Evolutionary conservation across 371 early-diverging fungal species (phyloP), one percentile per base, ranked within the genome.

Genomic region (Mucor racemosus): DNA sequence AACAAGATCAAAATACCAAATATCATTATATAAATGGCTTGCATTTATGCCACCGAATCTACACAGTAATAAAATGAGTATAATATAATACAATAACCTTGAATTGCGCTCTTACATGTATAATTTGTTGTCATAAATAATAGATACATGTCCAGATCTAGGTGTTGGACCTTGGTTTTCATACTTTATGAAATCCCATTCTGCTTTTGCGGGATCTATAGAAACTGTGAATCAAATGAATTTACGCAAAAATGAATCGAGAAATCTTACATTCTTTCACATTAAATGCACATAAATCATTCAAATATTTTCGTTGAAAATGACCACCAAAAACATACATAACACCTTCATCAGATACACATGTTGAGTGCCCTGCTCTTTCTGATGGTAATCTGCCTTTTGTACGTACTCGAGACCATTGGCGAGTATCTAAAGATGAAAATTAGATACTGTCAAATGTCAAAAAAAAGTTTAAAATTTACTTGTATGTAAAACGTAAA

Each of bases 1-100:
- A 10, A 58, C 73, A 17, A 85, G 66, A 66, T 86, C 85, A 60
- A 82, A 86, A 40, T 74, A 80, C 91, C 91, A 91, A 63, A 89
- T 80, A 66, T 91, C 91, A 64, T 90, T 90, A 71, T 80, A 89
- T 59, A 84, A 85, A 62, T 69, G 75, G 26, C 81, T 81, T 54
- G 84, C 80, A 67, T 90, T 81, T 14, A 79, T 84, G 17, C 91
- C 91, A 41, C 91, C 91, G 63, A 90, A 90, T 58, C 88, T 86
- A 67, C 1, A 7, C 1, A 44, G 44, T 7, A 11, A 17, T 8
- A n/a, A 11, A n/a, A 44, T 44, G 14, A 44, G 44, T 44, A 44
- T 26, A 26, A 26, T 38, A 2, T 38, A 38, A 11, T 7, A 38
- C 1, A 11, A 5, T 7, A 44, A 44, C 0, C 7, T 44, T 7